Conservation (phyloP, 176 grass and related monocot genomes). For the Rhynchospora breviuscula region DNA sequence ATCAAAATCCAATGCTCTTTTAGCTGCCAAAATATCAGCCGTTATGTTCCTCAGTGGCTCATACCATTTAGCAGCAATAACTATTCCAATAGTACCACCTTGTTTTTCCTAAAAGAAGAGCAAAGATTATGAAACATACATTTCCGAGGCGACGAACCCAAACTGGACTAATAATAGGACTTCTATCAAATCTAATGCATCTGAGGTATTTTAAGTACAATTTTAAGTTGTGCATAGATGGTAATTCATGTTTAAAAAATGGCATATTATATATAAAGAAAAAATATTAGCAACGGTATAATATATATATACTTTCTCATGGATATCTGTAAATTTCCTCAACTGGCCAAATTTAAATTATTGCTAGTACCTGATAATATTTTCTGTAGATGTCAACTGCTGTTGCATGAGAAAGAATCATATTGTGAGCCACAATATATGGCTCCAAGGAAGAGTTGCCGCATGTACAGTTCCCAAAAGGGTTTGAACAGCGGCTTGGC, state of each 20-base stretch:
- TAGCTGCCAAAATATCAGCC: conserved; percentile 20
- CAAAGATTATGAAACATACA: not conserved
- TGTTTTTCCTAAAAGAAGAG: conserved; percentile 18
- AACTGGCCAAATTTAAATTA: not conserved
- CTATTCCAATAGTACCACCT: conserved; percentile 47
- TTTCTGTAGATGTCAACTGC: conserved; percentile 41
- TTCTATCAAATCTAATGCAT: not conserved
- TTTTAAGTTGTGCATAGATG: not conserved
- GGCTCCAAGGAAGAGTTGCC: conserved; percentile 40
- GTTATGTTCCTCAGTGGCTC: conserved; percentile 31
- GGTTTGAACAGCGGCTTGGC: conserved; percentile 35
- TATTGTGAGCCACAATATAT: conserved; percentile 38
- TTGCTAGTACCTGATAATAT: conserved; percentile 34
- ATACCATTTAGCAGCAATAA: conserved; percentile 31
- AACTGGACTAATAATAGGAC: not conserved
- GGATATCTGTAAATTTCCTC: too few species aligned
- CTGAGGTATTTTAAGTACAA: not conserved
- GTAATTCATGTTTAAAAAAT: not conserved
- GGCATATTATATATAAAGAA: not conserved
- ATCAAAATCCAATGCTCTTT: conserved; percentile 30
- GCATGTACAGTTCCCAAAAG: conserved; percentile 28
- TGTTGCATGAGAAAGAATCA: conserved; percentile 42
- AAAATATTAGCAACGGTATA: too few species aligned
- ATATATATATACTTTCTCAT: not conserved
- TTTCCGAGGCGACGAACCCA: not conserved